Conservation (phyloP, 768 basidiomycete species). For the Phlebiopsis flavidoalba region DNA sequence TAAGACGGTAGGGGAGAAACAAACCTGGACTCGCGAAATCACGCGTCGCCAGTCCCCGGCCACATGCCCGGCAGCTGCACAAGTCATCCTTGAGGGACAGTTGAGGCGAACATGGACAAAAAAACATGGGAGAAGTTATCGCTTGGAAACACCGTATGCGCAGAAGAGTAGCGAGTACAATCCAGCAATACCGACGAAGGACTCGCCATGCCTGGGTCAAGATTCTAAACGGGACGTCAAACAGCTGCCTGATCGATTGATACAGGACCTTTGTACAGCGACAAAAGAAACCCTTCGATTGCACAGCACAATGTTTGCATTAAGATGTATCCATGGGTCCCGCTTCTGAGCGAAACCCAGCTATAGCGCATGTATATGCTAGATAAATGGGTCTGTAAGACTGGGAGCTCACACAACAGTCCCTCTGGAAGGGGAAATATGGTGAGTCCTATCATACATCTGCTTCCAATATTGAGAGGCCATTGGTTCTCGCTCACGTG, state of each 20-base stretch:
- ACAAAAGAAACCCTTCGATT: conserved; percentile 91
- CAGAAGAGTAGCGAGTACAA: conserved; percentile 96
- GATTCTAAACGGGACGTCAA: not conserved
- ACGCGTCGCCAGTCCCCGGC: conserved; percentile 92
- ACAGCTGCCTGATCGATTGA: not conserved
- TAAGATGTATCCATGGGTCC: conserved; percentile 92
- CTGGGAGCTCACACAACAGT: no score
- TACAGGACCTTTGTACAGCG: conserved; percentile 82
- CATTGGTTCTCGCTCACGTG: no score
- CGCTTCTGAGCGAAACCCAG: no score
- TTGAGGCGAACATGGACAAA: no score
- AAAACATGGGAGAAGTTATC: conserved; percentile 88
- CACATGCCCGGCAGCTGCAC: conserved; percentile 88
- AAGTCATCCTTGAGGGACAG: conserved; percentile 72
- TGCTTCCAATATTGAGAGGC: no score
- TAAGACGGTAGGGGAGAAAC: conserved; percentile 9
- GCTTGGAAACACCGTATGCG: conserved; percentile 78
- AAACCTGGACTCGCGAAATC: conserved; percentile 84
- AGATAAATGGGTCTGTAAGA: no score
- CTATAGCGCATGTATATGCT: no score
- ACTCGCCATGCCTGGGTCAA: conserved; percentile 73
- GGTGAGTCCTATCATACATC: no score
- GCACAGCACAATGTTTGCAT: conserved; percentile 68
- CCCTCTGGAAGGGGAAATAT: no score
- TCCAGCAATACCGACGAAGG: conserved; percentile 90